Conservation (phyloP, 805 yeast genomes). For the Yarrowia deformans region DNA sequence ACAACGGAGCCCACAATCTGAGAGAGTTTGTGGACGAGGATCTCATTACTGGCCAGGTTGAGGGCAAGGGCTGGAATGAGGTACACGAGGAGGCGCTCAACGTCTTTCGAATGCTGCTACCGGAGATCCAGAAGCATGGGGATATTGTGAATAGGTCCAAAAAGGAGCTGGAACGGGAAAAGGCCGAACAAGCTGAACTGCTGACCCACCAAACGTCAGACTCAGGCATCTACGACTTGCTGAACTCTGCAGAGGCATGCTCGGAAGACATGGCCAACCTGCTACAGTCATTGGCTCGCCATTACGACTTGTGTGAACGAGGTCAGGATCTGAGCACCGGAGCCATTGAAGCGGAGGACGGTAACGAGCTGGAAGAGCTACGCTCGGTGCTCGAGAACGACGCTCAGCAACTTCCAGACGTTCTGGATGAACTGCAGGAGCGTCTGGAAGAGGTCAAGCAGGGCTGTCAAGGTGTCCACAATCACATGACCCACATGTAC, state of each 20-base stretch:
- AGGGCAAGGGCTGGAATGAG: slow-evolving; percentile 23
- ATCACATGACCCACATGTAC: slow-evolving; percentile 26
- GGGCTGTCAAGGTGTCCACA: slow-evolving; percentile 16
- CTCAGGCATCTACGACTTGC: slow-evolving; percentile 13
- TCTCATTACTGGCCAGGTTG: background rate
- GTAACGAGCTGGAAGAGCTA: slow-evolving; percentile 10
- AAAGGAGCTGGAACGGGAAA: slow-evolving; percentile 21
- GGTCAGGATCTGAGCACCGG: slow-evolving; percentile 16
- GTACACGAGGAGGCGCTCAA: slow-evolving; percentile 23
- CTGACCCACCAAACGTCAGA: background rate
- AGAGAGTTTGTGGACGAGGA: slow-evolving; percentile 30
- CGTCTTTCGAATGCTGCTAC: slow-evolving; percentile 5
- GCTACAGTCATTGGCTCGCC: slow-evolving; percentile 17
- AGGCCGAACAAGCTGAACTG: slow-evolving; percentile 1
- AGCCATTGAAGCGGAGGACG: slow-evolving; percentile 12
- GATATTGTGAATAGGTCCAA: slow-evolving; percentile 17
- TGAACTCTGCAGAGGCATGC: slow-evolving; percentile 18
- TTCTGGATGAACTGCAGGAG: slow-evolving; percentile 16
- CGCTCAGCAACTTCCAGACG: slow-evolving; percentile 14
- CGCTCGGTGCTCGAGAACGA: slow-evolving; percentile 16
- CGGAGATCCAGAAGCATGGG: slow-evolving; percentile 20
- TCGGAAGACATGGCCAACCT: slow-evolving; percentile 27
- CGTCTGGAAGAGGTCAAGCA: slow-evolving; percentile 22
- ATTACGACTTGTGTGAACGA: slow-evolving; percentile 34
- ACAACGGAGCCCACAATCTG: slow-evolving; percentile 22